Conservation (phyloP, 2,329 filamentous ascomycete species). For the Hypoxylon sp. region DNA sequence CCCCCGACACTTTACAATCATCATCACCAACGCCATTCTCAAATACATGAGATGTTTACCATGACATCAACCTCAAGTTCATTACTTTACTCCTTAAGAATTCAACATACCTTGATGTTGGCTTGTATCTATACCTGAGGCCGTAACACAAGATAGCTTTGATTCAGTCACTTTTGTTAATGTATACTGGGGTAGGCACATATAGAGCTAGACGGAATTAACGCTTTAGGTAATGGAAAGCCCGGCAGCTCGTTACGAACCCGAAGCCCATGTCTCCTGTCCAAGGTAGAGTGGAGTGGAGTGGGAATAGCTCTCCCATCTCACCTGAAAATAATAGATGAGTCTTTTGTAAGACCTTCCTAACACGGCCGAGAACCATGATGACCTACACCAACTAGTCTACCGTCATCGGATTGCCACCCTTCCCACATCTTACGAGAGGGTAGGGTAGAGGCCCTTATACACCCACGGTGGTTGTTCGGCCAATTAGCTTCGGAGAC, state of each 20-base stretch:
- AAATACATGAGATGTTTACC: background rate
- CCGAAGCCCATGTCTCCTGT: conserved; percentile 4
- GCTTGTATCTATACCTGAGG: background rate
- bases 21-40: background rate
- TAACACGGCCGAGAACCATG: conserved; percentile 21
- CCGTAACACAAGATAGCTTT: background rate
- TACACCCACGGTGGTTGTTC: conserved; percentile 27
- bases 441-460: conserved; percentile 9
- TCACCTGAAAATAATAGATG: conserved; percentile 12
- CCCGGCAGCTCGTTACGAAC: conserved; percentile 11
- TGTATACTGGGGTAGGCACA: background rate
- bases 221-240: conserved; percentile 1
- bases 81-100: background rate
- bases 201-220: background rate
- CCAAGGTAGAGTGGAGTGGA: conserved; percentile 3
- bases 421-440: conserved; percentile 16
- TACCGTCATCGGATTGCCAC: conserved; percentile 34
- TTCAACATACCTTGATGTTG: background rate
- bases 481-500: conserved; percentile 35
- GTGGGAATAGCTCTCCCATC: conserved; percentile 13
- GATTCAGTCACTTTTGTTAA: background rate
- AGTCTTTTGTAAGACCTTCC: conserved; percentile 39
- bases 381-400: conserved; percentile 8
- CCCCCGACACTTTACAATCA: background rate
- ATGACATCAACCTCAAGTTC: background rate